Evolutionary conservation across 495 filamentous ascomycete genomes (phyloP).

Genomic region (Neurospora africana): DNA sequence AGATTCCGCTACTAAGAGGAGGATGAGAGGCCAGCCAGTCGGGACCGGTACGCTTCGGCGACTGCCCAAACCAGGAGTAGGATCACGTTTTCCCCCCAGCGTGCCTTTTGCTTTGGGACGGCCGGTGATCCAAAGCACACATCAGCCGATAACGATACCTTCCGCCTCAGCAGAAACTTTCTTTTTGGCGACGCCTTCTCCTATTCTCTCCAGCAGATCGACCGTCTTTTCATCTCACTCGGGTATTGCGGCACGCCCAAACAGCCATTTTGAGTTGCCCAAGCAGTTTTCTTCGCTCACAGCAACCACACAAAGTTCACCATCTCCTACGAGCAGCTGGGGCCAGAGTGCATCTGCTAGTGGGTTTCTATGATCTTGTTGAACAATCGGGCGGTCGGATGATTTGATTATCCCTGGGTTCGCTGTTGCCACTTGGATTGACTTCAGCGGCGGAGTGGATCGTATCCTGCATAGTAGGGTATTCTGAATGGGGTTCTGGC

Average conservation of each 20-base stretch:
- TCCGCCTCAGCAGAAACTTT: background rate
- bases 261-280: background rate
- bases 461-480: background rate
- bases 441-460: background rate
- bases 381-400: background rate
- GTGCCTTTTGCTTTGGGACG: background rate
- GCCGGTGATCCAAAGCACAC: background rate
- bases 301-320: background rate
- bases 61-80: background rate
- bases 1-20: slow-evolving; percentile 1
- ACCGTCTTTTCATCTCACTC: background rate
- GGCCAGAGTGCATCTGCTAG: background rate
- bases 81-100: background rate
- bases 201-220: background rate
- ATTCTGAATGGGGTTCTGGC: background rate
- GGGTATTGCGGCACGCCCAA: background rate
- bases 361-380: background rate
- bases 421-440: background rate
- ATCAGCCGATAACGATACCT: background rate
- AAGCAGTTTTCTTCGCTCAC: background rate
- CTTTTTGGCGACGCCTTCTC: background rate
- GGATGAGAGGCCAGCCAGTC: slow-evolving; percentile 7
- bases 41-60: background rate
- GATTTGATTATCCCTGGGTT: background rate
- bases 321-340: background rate